A percentile compares a stretch with the other conserved stretches of the same genome.
These are phyloP conservation scores for Physaria fendleri DNA, from an alignment of 345 rosid genomes.

Conservation along the genomic window DNA sequence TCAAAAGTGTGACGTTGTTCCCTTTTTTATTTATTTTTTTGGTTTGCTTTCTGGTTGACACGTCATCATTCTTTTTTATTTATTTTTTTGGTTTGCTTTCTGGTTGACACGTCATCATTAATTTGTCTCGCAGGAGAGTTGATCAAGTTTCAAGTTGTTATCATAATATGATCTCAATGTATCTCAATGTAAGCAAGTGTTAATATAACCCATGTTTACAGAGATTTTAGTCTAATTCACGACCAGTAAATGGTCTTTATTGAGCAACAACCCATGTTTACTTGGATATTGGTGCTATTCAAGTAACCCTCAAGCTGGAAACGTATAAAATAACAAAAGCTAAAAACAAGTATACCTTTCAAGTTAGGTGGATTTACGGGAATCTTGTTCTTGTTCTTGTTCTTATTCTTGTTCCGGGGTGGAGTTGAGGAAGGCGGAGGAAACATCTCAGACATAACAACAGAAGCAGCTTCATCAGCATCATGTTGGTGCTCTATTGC, in stretches of 20 bases:
- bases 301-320: not conserved
- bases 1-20: not conserved
- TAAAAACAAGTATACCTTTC: conserved; percentile 25
- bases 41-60: not conserved
- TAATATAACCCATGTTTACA: not conserved
- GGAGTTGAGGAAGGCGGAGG: conserved; percentile 32
- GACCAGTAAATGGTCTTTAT: too few relatives aligned
- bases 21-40: not conserved
- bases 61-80: not conserved
- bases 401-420: not conserved
- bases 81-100: not conserved
- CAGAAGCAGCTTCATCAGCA: conserved; percentile 53
- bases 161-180: not conserved
- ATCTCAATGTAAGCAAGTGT: too few relatives aligned
- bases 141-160: not conserved
- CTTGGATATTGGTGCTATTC: not conserved
- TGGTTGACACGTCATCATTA: not conserved
- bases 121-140: not conserved
- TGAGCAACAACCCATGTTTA: not conserved
- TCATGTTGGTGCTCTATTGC: conserved; percentile 65
- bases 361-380: conserved; percentile 2
- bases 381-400: not conserved
- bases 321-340: not conserved
- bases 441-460: conserved; percentile 50
- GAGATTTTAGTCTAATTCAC: not conserved